phyloP scores from a whole-genome alignment of 257 asterid species.

The Penstemon barbatus region DNA sequence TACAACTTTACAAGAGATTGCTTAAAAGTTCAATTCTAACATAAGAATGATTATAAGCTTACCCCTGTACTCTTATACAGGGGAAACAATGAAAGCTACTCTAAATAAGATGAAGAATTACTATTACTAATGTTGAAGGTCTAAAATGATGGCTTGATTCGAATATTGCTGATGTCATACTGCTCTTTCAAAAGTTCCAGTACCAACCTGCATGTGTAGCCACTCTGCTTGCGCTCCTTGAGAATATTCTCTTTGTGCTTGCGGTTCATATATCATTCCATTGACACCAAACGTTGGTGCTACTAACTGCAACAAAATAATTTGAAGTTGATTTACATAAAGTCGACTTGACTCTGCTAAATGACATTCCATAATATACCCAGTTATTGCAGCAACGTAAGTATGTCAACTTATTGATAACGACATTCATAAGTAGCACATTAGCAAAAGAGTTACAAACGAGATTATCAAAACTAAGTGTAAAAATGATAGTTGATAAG shows the following conservation, averaged over 20 bases:
- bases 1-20: too few species aligned
- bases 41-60: too few species aligned
- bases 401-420: neutral
- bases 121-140: neutral
- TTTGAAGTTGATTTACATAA: neutral
- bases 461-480: neutral
- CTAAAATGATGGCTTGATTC: neutral
- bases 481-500: slow-evolving; percentile 14
- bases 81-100: slow-evolving; percentile 9
- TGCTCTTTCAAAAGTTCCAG: slow-evolving; percentile 48
- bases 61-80: too few species aligned
- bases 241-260: slow-evolving; percentile 57
- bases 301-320: slow-evolving; percentile 47
- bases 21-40: too few species aligned
- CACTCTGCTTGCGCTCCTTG: slow-evolving; percentile 69
- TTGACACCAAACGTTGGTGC: slow-evolving; percentile 50
- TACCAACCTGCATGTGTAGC: slow-evolving; percentile 87
- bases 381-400: neutral
- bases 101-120: slow-evolving; percentile 11
- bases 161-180: slow-evolving; percentile 22
- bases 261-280: slow-evolving; percentile 65
- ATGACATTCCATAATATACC: too few species aligned
- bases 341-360: too few species aligned
- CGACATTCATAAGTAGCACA: neutral
- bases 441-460: neutral